A percentile compares a stretch with the other conserved stretches of the same genome.
These are phyloP conservation scores for Hypseocharis bilobata DNA, from an alignment of 441 rosid genomes.

Conservation along the genomic window DNA sequence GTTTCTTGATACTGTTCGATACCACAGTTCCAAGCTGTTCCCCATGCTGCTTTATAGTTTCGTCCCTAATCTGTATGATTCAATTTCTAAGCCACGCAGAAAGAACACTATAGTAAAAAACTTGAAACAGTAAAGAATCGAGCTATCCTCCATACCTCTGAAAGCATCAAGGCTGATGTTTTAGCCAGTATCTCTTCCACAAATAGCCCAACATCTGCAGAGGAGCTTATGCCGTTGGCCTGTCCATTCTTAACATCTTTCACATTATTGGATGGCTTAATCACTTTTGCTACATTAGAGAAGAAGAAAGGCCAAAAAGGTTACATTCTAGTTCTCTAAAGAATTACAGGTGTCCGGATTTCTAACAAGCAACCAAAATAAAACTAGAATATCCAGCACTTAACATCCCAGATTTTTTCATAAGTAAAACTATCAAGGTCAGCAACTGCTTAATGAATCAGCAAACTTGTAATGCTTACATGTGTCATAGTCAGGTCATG, in stretches of 20 bases:
- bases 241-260: constrained; percentile 32
- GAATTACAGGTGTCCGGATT: too few species aligned
- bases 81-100: neutral
- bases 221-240: constrained; percentile 17
- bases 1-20: constrained; percentile 38
- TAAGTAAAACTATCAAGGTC: too few species aligned
- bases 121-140: neutral
- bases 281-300: constrained; percentile 39
- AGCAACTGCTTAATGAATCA: too few species aligned
- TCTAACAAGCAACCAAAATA: too few species aligned
- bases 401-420: too few species aligned
- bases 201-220: constrained; percentile 42
- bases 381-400: too few species aligned
- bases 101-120: neutral
- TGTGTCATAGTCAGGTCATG: too few species aligned
- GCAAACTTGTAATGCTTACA: too few species aligned
- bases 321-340: neutral
- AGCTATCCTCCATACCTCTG: constrained; percentile 34
- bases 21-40: constrained; percentile 40
- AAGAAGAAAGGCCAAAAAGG: constrained; percentile 5
- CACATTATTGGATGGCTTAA: constrained; percentile 29
- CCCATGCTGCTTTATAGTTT: constrained; percentile 33
- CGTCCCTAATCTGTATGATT: constrained; percentile 40
- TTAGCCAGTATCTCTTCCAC: constrained; percentile 60
- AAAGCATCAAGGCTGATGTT: constrained; percentile 43